Percentiles rank a stretch among this genome's conserved stretches.
Conservation (phyloP, 2,329 filamentous ascomycete genomes). For the Xylaria arbuscula region DNA sequence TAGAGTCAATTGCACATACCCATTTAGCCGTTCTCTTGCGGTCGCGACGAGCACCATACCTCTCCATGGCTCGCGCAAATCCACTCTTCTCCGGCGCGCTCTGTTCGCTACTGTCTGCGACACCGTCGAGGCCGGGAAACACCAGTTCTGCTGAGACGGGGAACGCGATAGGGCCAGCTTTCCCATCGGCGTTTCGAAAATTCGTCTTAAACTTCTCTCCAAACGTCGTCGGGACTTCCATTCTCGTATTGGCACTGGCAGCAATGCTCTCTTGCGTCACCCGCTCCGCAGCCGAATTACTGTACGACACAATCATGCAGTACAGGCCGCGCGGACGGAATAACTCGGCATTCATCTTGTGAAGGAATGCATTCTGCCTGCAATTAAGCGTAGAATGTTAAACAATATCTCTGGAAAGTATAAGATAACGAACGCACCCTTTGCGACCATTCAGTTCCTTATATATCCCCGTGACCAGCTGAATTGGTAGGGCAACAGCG, state of each 20-base stretch:
- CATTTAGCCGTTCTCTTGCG: slow-evolving; percentile 21
- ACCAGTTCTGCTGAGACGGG: slow-evolving; percentile 39
- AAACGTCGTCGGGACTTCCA: background rate
- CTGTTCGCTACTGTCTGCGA: background rate
- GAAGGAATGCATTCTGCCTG: slow-evolving; percentile 40
- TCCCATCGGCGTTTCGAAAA: slow-evolving; percentile 36
- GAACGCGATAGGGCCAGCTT: slow-evolving; percentile 37
- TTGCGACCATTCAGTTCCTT: slow-evolving; percentile 34
- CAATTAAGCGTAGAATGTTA: no score
- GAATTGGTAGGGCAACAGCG: slow-evolving; percentile 24
- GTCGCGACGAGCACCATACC: slow-evolving; percentile 20
- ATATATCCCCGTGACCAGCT: slow-evolving; percentile 31
- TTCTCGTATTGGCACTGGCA: background rate
- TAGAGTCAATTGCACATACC: slow-evolving; percentile 1
- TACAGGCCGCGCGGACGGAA: slow-evolving; percentile 45
- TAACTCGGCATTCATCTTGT: slow-evolving; percentile 44
- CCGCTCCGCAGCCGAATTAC: slow-evolving; percentile 21
- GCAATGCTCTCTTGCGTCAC: slow-evolving; percentile 14
- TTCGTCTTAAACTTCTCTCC: slow-evolving; percentile 9
- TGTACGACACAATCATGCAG: slow-evolving; percentile 43
- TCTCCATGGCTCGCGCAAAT: slow-evolving; percentile 14
- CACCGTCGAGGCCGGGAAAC: slow-evolving; percentile 35
- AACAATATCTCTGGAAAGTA: no score
- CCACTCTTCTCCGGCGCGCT: slow-evolving; percentile 6
- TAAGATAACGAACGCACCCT: slow-evolving; percentile 19